Evolutionary conservation across 768 basidiomycete genomes (phyloP).

Genomic region (Pisolithus microcarpus): DNA sequence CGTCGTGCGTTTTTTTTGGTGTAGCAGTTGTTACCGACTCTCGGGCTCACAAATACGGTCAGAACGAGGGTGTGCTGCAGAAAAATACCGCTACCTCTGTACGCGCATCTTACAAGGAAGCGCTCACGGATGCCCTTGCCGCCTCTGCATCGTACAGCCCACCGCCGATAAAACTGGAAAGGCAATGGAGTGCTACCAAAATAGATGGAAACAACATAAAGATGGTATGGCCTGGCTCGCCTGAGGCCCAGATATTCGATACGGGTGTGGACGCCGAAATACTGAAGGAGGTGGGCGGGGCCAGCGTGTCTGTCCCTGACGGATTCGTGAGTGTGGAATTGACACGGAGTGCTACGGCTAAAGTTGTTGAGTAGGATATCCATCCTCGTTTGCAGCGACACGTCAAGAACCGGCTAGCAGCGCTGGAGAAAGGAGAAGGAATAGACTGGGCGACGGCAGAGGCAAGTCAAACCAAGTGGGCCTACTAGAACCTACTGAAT

Average conservation of each 20-base stretch:
- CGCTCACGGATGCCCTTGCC: slow-evolving; percentile 57
- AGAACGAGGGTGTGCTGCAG: slow-evolving; percentile 37
- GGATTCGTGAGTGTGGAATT: slow-evolving; percentile 50
- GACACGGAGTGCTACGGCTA: background rate
- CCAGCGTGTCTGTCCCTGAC: slow-evolving; percentile 54
- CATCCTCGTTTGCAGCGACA: slow-evolving; percentile 76
- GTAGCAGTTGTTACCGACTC: background rate
- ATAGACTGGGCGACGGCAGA: slow-evolving; percentile 91
- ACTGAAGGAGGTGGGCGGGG: slow-evolving; percentile 55
- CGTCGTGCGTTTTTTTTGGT: slow-evolving; percentile 40
- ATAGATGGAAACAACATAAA: slow-evolving; percentile 12
- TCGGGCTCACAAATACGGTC: background rate
- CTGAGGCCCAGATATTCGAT: slow-evolving; percentile 47
- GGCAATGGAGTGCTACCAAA: slow-evolving; percentile 50
- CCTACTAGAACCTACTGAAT: background rate
- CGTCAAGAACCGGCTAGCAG: slow-evolving; percentile 67
- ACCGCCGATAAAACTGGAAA: slow-evolving; percentile 47
- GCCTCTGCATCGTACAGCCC: slow-evolving; percentile 43
- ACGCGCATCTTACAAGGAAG: slow-evolving; percentile 51
- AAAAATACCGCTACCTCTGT: slow-evolving; percentile 40
- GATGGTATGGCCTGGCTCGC: slow-evolving; percentile 52
- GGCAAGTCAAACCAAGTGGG: slow-evolving; percentile 30
- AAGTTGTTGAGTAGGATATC: slow-evolving; percentile 47
- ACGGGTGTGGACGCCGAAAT: slow-evolving; percentile 57
- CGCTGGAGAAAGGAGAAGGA: slow-evolving; percentile 59